Conservation (phyloP, 176 grass and related monocot species). For the Miscanthus lutarioriparius region DNA sequence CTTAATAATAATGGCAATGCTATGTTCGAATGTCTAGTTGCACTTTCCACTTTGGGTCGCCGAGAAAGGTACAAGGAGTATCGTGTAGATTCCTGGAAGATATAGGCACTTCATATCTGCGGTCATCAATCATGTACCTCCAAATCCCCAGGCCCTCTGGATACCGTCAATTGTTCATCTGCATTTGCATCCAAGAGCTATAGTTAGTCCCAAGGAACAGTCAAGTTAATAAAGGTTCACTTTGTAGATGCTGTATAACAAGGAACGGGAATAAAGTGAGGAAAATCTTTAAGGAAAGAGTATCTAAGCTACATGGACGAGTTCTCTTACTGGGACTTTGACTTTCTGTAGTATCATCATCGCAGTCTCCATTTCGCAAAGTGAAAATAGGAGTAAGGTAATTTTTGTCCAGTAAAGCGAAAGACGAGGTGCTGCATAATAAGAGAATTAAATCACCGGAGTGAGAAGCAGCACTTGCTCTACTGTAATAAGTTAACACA, state of each 20-base stretch:
- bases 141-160: constrained; percentile 4
- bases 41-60: not conserved
- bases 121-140: constrained; percentile 6
- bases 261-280: constrained; percentile 3
- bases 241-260: not conserved
- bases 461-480: not conserved
- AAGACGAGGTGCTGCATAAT: constrained; percentile 75
- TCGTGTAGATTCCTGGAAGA: not conserved
- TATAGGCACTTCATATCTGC: not conserved
- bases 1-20: not conserved
- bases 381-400: constrained; percentile 94
- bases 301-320: not conserved
- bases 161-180: constrained; percentile 34
- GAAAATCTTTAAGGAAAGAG: not conserved
- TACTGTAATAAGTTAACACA: not conserved
- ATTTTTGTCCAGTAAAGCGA: constrained; percentile 75
- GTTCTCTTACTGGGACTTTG: constrained; percentile 43
- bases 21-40: not conserved
- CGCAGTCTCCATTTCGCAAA: constrained; percentile 46
- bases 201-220: not conserved
- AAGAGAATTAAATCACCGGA: not conserved
- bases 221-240: not conserved
- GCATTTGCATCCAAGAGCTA: not conserved
- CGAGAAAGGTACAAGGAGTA: not conserved
- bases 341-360: constrained; percentile 35